Conservation (phyloP, 768 basidiomycete genomes). For the Megacollybia marginata region DNA sequence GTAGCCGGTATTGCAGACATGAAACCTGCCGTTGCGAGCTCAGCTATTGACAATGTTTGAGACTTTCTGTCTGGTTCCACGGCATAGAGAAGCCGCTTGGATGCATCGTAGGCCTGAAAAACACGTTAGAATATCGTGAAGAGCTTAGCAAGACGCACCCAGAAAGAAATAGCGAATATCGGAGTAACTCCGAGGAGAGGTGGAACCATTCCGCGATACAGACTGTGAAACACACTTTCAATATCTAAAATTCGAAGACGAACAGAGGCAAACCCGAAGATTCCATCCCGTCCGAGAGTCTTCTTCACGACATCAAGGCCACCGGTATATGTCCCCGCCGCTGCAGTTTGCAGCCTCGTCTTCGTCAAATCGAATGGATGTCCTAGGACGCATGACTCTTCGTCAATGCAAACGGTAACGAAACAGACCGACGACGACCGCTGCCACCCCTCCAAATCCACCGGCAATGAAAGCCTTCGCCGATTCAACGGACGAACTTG, state of each 20-base stretch:
- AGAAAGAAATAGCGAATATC: constrained; percentile 97
- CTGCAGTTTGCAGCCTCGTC: constrained; percentile 91
- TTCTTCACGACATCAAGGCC: constrained; percentile 91
- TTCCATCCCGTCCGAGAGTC: constrained; percentile 84
- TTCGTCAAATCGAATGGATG: constrained; percentile 98
- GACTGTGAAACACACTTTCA: constrained; percentile 28
- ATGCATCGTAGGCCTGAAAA: constrained; percentile 82
- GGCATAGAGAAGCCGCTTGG: constrained; percentile 77
- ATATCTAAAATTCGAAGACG: background rate
- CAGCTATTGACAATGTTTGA: constrained; percentile 56
- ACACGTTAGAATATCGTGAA: background rate
- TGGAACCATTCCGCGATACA: constrained; percentile 92
- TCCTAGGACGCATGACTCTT: constrained; percentile 35
- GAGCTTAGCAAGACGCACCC: constrained; percentile 44
- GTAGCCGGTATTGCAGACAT: constrained; percentile 91
- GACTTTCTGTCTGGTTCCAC: constrained; percentile 72
- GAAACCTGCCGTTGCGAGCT: constrained; percentile 91
- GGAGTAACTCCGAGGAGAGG: constrained; percentile 93
- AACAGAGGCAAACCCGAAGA: constrained; percentile 57
- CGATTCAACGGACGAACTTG: constrained; percentile 34
- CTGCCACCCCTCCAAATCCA: constrained; percentile 83
- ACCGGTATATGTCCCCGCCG: constrained; percentile 82
- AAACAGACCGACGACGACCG: constrained; percentile 75
- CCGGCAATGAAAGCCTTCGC: constrained; percentile 88
- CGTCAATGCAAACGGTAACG: background rate